Evolutionary conservation across 2,329 filamentous ascomycete species (phyloP), one percentile per base, ranked within the genome.

Genomic region (Cercospora janseana): DNA sequence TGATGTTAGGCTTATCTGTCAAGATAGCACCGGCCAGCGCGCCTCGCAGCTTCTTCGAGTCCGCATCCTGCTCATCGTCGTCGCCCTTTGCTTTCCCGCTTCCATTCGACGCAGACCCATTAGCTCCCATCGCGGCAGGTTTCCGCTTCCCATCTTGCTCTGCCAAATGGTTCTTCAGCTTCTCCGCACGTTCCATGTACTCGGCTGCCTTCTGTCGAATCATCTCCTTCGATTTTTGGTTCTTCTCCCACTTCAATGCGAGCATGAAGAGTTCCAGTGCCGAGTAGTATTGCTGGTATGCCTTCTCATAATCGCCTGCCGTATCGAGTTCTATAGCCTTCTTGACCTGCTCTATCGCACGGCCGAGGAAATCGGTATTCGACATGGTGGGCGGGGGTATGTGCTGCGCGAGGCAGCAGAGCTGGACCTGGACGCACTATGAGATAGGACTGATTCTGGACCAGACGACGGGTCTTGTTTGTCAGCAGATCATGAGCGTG

Each of bases 161-260:
- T 44, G 84, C 78, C 31, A 98, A 76, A 68, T 97, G 93, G 49
- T 85, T 83, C 73, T 98, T 98, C 58, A 98, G 82, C 76, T 97
- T 97, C 77, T 98, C 93, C 58, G 93, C 93, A 56, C 93, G 88
- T 73, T 96, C 92, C 86, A 98, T 95, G 78, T 98, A 98, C 69
- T 96, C 92, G 63, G 79, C 87, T 15, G 91, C 90, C 77, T 97
- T 97, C 63, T 87, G 83, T 62, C 93, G 86, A 71, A 98, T 96
- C 81, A 95, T 95, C 68, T 94, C 90, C 77, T 97, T 97, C 58
- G 89, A 91, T 63, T 91, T 92, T 57, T 87, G 84, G 75, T 96
- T 97, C 81, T 97, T 98, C 76, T 98, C 93, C 92, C 92, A 98
- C 78, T 98, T 98, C 54, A 98, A 80, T 26, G 93, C 93, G 55